Evolutionary conservation across 2,329 filamentous ascomycete species (phyloP), one percentile per base, ranked within the genome.

Genomic region (Leptoxyphium fumago): DNA sequence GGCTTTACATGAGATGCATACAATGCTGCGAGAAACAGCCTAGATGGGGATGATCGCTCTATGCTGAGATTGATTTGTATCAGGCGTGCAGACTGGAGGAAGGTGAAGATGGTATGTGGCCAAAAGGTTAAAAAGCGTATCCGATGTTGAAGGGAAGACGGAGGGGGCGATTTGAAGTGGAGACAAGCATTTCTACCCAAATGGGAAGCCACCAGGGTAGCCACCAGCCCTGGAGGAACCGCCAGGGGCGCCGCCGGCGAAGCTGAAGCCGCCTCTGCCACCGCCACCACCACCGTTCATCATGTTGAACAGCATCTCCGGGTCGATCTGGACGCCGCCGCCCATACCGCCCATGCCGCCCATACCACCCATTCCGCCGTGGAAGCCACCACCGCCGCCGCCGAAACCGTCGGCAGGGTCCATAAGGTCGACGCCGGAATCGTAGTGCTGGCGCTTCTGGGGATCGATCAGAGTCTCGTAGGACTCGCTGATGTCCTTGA

Each of bases 401-500:
- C 78, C 73, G 55, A 89, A 91, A 77, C 89, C 88, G 57, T 95
- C 88, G 42, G 78, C 74, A 2, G 85, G 84, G 59, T 95, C 89
- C 46, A 91, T 74, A 28, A 95, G 75, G 61, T 98, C 89, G 46
- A 91, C 85, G 32, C 91, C 91, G 52, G 82, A 91, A 61, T 98
- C 89, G 60, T 94, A 98, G 43, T 83, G 74, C 51, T 84, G 82
- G 53, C 85, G 81, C 70, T 94, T 96, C 81, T 94, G 80, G 69
- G 87, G 72, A 65, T 98, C 91, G 60, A 84, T 94, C 66, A 98
- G 69, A 41, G 82, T 93, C 68, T 98, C 91, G 62, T 98, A 94
- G 36, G 89, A 89, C 70, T 98, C 91, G 56, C 87, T 84, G 61
- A 95, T 84, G 61, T 98, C 91, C 75, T 98, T 96, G 75, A 98